Evolutionary conservation across 768 basidiomycete species (phyloP), one percentile per base, ranked within the genome.

Genomic region (Rhizopogon vesiculosus): DNA sequence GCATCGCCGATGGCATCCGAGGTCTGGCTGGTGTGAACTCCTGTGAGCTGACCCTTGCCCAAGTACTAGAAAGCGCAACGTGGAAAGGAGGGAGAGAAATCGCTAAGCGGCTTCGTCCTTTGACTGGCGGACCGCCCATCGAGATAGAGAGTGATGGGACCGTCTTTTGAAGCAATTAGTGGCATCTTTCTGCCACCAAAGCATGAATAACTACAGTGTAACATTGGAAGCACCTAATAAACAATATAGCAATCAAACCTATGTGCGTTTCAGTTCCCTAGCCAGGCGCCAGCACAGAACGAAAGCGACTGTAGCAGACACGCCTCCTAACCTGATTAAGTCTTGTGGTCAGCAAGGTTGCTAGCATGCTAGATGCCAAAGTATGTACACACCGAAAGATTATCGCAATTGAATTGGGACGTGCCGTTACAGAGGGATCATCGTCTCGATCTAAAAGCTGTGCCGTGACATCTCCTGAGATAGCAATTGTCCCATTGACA

Each of bases 1-100:
- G 89, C 56, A 83, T 93, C 53, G 89, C 89, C 0, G 73, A 81
- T 35, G 77, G 78, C 15, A 85, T 98, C 57, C 84, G 91, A 44
- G 61, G 67, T 51, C 77, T 82, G 57, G 74, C 91, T 50, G 72
- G 74, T 1, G 67, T 89, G 25, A 72, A 73, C 0, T 60, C 69
- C 2, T 73, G 77, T 1, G 74, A 85, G 45, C 78, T 98, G 25
- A 80, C 82, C 0, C 80, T 95, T 7, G 87, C 93, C 0, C 96
- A 98, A 68, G 85, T 98, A 0, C 76, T 99, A 35, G 96, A 98
- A 72, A 86, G 87, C 50, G 95, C 94, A 2, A 98, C 94, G 0
- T 99, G 96, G 96, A 96, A 95, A 66, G 93, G 93, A 1, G 96
- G 96, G 3, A 77, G 96, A 4, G 93, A 96, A 72, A 91, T 98